These are phyloP conservation scores for Cytospora piceicola DNA, from an alignment of 2,329 filamentous ascomycete genomes.

Conservation along the genomic window DNA sequence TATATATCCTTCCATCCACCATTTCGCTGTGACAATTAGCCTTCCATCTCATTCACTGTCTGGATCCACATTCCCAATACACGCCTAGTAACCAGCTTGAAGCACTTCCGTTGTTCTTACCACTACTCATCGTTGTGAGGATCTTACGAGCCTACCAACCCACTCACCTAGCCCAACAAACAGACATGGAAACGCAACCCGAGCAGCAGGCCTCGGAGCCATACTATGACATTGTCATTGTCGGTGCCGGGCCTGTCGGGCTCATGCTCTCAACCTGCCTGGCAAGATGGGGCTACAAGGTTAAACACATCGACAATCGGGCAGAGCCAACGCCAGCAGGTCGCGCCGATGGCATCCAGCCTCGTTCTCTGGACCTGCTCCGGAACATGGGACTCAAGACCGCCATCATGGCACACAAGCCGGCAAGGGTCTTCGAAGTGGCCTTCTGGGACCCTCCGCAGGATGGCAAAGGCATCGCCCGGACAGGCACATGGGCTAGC, in stretches of 20 bases:
- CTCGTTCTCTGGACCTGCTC: conserved; percentile 82
- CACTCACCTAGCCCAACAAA: too few species aligned
- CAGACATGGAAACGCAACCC: conserved; percentile 29
- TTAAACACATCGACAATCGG: conserved; percentile 93
- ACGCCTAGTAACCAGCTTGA: background rate
- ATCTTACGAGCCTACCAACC: background rate
- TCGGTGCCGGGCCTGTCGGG: conserved; percentile 88
- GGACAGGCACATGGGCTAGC: conserved; percentile 79
- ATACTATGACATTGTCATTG: conserved; percentile 62
- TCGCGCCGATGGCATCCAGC: conserved; percentile 90
- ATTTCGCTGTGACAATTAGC: background rate
- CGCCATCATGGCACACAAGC: conserved; percentile 83
- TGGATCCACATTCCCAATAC: background rate
- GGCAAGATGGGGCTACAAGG: conserved; percentile 89
- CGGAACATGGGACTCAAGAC: conserved; percentile 90
- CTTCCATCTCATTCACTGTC: background rate
- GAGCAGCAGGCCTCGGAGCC: conserved; percentile 25
- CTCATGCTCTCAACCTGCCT: conserved; percentile 86
- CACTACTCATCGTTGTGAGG: background rate
- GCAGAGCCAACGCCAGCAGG: conserved; percentile 83
- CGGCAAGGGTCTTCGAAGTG: conserved; percentile 81
- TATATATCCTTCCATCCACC: background rate
- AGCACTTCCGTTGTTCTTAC: background rate
- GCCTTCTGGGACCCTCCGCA: conserved; percentile 71
- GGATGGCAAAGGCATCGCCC: conserved; percentile 60